Conservation (phyloP, 2,329 filamentous ascomycete genomes). For the Lizonia empirigonia region DNA sequence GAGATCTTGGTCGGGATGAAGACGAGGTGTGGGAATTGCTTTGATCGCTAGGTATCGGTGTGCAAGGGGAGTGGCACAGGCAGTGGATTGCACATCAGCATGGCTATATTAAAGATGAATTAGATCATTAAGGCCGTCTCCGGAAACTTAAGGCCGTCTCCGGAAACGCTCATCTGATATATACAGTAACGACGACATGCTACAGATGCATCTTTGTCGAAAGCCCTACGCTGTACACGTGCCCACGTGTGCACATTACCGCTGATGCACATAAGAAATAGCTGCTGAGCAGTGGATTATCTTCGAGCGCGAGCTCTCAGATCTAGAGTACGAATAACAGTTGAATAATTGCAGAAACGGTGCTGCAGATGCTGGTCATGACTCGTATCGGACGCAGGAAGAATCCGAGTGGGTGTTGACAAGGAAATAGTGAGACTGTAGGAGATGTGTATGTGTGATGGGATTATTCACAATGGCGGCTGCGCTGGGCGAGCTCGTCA, state of each 20-base stretch:
- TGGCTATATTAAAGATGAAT: background rate
- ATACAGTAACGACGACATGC: conserved; percentile 3
- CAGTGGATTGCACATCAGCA: background rate
- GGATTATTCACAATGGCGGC: conserved; percentile 38
- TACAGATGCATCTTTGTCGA: conserved; percentile 6
- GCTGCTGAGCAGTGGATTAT: conserved; percentile 11
- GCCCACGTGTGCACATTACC: conserved; percentile 1
- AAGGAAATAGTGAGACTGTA: conserved; percentile 22
- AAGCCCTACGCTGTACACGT: background rate
- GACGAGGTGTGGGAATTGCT: background rate
- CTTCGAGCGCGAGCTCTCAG: conserved; percentile 40
- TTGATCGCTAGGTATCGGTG: background rate
- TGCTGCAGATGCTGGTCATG: conserved; percentile 30
- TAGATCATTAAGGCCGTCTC: conserved; percentile 12
- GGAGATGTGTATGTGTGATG: conserved; percentile 10
- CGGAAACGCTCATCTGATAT: conserved; percentile 4
- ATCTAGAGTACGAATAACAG: conserved; percentile 26
- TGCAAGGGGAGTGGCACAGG: background rate
- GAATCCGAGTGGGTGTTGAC: conserved; percentile 28
- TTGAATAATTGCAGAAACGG: conserved; percentile 23
- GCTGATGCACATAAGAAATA: background rate
- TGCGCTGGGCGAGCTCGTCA: conserved; percentile 65
- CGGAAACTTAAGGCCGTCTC: conserved; percentile 8
- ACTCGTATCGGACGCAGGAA: conserved; percentile 29
- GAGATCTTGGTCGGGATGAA: background rate